Base-by-base conservation (phyloP, 768 basidiomycete genomes). In the Agaricus blazei region DNA sequence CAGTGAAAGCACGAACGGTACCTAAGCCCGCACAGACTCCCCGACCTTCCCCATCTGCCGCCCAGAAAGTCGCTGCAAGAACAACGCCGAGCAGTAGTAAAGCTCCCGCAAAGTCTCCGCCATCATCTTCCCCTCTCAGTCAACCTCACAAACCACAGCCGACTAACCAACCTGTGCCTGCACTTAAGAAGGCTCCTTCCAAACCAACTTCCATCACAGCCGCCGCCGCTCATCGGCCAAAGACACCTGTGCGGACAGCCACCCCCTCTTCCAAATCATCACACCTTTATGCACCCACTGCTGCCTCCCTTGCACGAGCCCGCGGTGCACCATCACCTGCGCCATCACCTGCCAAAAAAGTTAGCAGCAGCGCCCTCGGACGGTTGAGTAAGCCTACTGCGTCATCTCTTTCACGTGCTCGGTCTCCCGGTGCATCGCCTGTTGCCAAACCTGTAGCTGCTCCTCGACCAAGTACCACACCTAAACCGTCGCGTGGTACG, bases 371-470 rank as follows among this genome's bases (percentile, higher is more conserved):
- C 47, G 75, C 76, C 0, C 74, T 84, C 9, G 86, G 88, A 56
- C 78, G 90, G 49, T 72, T 91, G 42, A 88, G 82, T 68, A 89
- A 89, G 67, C 90, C 89, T n/a, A 91, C 90, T 1, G 88, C 88
- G 9, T 85, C 89, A 27, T 88, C 87, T 1, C 64, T 87, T 56
- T 83, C 82, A 24, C 85, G 82, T 64, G 80, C 80, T 4, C 66
- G 69, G 34, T 51, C 64, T 4, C 59, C 45, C 53, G 67, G 52
- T 23, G 52, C 63, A n/a, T 40, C 64, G n/a, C 55, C 60, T 15
- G 60, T 64, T 8, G 37, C 57, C 9, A 45, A 60, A 28, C 29
- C 62, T 26, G 63, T 62, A 8, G 67, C 63, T 54, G 42, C 64
- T 12, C 71, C 67, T 51, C 59, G 63, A 28, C 48, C 60, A 28